Evolutionary conservation across 78 protist genomes (phyloP).

Genomic region (Dictyostelium discoideum): DNA sequence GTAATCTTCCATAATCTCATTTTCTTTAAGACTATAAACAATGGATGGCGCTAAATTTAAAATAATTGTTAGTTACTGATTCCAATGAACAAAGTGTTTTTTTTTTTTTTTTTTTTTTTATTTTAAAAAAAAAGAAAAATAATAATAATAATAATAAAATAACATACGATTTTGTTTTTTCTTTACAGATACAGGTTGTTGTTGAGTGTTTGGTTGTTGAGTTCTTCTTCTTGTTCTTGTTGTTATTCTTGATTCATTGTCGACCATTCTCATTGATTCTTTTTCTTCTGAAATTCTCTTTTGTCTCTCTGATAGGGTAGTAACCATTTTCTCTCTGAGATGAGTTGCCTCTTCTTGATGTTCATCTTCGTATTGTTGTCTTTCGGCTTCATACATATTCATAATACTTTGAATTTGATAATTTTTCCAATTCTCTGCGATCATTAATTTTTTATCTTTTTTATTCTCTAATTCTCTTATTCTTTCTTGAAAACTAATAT

Average conservation of each 20-base stretch:
- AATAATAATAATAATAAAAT: too few relatives aligned
- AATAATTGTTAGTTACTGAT: neutral
- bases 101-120: too few relatives aligned
- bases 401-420: conserved; percentile 71
- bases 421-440: conserved; percentile 79
- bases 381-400: conserved; percentile 66
- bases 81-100: too few relatives aligned
- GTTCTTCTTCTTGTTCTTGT: conserved; percentile 75
- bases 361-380: conserved; percentile 72
- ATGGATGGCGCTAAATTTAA: conserved; percentile 29
- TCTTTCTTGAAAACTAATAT: conserved; percentile 58
- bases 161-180: conserved; percentile 60
- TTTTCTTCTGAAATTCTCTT: conserved; percentile 76
- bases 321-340: conserved; percentile 64
- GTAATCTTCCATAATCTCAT: conserved; percentile 63
- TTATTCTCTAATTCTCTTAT: conserved; percentile 53
- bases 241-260: conserved; percentile 38
- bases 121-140: too few relatives aligned
- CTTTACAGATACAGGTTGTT: conserved; percentile 20
- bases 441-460: conserved; percentile 26
- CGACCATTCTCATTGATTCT: conserved; percentile 49
- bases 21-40: conserved; percentile 52
- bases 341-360: conserved; percentile 38
- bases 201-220: conserved; percentile 20
- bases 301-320: conserved; percentile 35